Evolutionary conservation across 2,329 filamentous ascomycete genomes (phyloP).

Genomic region (Colletotrichum tamarilloi): DNA sequence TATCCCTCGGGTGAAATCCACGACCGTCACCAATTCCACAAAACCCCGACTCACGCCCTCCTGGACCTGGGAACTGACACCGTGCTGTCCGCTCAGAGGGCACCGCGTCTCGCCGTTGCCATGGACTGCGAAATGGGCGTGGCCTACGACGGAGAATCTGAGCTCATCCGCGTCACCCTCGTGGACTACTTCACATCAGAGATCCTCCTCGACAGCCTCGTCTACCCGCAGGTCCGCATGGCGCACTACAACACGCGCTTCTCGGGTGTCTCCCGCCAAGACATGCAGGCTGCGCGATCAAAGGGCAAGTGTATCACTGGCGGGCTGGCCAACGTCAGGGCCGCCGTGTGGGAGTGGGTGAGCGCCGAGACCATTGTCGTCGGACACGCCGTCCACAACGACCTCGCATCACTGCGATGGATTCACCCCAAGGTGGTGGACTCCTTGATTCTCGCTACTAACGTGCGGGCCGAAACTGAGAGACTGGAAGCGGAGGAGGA

Average conservation of each 20-base stretch:
- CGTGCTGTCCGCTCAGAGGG: background rate
- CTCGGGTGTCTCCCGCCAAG: slow-evolving; percentile 57
- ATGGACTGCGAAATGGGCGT: slow-evolving; percentile 69
- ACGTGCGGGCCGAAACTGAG: slow-evolving; percentile 25
- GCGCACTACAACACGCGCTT: slow-evolving; percentile 60
- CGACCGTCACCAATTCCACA: slow-evolving; percentile 23
- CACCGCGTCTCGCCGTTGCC: slow-evolving; percentile 47
- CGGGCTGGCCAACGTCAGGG: slow-evolving; percentile 55
- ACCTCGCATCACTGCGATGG: slow-evolving; percentile 59
- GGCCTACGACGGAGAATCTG: slow-evolving; percentile 53
- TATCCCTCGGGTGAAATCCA: slow-evolving; percentile 42
- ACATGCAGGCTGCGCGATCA: slow-evolving; percentile 50
- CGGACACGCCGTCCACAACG: slow-evolving; percentile 55
- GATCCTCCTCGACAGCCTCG: slow-evolving; percentile 61
- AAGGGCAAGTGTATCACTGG: slow-evolving; percentile 46
- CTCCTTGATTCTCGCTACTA: slow-evolving; percentile 50
- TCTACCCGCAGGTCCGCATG: slow-evolving; percentile 59
- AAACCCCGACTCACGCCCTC: slow-evolving; percentile 15
- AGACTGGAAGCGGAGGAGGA: slow-evolving; percentile 31
- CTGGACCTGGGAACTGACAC: background rate
- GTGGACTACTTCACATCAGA: slow-evolving; percentile 63
- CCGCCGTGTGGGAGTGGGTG: slow-evolving; percentile 55
- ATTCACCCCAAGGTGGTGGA: slow-evolving; percentile 58
- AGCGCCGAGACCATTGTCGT: slow-evolving; percentile 59
- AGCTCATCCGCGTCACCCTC: slow-evolving; percentile 63